Base-by-base conservation (phyloP, 345 rosid genomes). In the Sonneratia caseolaris region DNA sequence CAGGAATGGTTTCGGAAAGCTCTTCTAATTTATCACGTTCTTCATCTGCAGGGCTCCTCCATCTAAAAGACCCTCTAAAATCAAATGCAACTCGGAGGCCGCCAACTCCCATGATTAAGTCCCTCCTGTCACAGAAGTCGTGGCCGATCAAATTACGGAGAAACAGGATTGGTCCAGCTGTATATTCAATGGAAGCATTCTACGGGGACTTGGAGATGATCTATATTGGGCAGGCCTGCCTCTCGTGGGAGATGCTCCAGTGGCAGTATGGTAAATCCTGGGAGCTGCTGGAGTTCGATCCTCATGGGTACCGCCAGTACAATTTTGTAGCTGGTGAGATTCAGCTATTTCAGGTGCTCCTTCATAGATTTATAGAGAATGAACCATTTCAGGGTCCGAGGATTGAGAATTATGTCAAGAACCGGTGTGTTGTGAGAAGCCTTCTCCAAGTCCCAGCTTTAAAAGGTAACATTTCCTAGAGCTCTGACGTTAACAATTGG, bases 171-270 rank as follows among this genome's bases (percentile, higher is more conserved):
- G 82, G 81, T 19, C 85, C 86, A 1, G 14, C 57, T 67, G 77
- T 62, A 69, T 83, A 83, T 76, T 72, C 86, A 38, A 71, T 81
- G 64, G 85, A 72, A 64, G 88, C 86, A 7, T 70, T 85, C 72
- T 77, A 77, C 0, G 79, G 71, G 71, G 94, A 90, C 78, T 81
- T 92, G 35, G 98, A 95, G 71, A 79, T 79, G 40, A 97, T 94
- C 37, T 95, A 89, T 38, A 89, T 92, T 38, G 92, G 96, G 66
- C 97, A 92, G 21, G 27, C 86, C 64, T 95, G 98, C 74, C 85
- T 92, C 48, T 89, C 97, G 3, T 95, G 99, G 98, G 97, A 87
- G 84, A 92, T 88, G 4, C 94, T 95, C 71, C 82, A 75, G 67
- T 89, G 99, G 92, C 94, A 92, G 70, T 88, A 84, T 71, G 69